A percentile compares a stretch with the other conserved stretches of the same genome.
Evolutionary conservation across 2,329 filamentous ascomycete genomes (phyloP).

Genomic region (Aspergillus spinulosporus): DNA sequence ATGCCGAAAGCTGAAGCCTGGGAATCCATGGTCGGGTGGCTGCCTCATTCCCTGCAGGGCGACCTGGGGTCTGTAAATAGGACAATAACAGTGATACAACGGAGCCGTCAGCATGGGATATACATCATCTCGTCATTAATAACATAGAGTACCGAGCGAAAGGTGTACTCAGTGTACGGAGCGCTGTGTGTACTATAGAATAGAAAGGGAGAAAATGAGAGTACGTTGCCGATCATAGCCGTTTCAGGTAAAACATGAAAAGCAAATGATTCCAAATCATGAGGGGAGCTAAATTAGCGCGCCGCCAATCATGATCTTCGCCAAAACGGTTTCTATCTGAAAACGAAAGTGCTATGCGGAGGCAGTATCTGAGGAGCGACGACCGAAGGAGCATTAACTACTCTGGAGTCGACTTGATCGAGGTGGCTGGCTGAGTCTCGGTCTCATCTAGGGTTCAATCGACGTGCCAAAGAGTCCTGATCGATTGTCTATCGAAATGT

Average conservation of each 20-base stretch:
- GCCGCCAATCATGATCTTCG: constrained; percentile 25
- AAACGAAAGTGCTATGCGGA: constrained; percentile 15
- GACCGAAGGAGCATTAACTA: not conserved
- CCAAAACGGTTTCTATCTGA: constrained; percentile 22
- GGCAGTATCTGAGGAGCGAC: not conserved
- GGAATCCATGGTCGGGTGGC: not conserved
- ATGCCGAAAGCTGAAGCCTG: not conserved
- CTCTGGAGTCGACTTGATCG: not conserved
- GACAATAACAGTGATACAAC: not conserved
- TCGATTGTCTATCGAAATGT: too few relatives aligned
- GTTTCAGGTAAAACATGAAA: not conserved
- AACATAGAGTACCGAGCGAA: not conserved
- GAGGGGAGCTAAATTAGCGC: constrained; percentile 16
- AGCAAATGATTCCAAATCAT: constrained; percentile 26
- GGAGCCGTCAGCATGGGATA: not conserved
- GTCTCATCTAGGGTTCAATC: not conserved
- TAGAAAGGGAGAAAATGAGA: too few relatives aligned
- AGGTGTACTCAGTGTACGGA: too few relatives aligned
- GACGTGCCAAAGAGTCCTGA: too few relatives aligned
- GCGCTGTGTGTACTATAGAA: not conserved
- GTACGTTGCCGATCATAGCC: too few relatives aligned
- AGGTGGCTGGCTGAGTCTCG: constrained; percentile 11
- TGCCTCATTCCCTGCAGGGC: constrained; percentile 7
- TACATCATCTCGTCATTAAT: not conserved
- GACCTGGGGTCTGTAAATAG: not conserved